Percentiles rank a stretch among this genome's conserved stretches.
Conservation (phyloP, 1,284 basidiomycete species). For the Phlebopus sp. region DNA sequence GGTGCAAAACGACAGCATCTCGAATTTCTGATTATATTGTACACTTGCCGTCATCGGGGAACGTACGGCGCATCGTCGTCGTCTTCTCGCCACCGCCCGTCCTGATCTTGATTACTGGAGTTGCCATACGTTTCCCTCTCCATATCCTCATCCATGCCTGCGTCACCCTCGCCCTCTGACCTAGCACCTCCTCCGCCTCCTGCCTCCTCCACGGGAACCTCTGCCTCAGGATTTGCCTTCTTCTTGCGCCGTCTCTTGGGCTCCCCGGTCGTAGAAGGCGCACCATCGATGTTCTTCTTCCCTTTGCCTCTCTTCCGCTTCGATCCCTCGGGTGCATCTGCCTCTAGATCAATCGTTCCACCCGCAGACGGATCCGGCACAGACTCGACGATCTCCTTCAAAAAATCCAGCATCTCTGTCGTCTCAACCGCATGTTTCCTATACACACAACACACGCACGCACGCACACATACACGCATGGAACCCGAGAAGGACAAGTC, state of each 20-base stretch:
- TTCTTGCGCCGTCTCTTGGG: conserved; percentile 40
- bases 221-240: conserved; percentile 38
- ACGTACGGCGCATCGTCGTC: conserved; percentile 34
- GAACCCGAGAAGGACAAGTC: no score
- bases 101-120: conserved; percentile 24
- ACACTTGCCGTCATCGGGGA: conserved; percentile 24
- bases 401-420: conserved; percentile 90
- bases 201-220: conserved; percentile 26
- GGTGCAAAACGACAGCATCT: conserved; percentile 1
- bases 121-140: conserved; percentile 28
- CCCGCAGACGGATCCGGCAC: conserved; percentile 88
- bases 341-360: conserved; percentile 69
- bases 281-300: conserved; percentile 43
- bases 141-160: conserved; percentile 36
- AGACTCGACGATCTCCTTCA: conserved; percentile 90
- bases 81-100: conserved; percentile 25
- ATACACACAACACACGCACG: conserved; percentile 7
- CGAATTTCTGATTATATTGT: conserved; percentile 8
- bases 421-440: conserved; percentile 94
- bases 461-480: no score
- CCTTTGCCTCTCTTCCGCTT: conserved; percentile 56
- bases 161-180: conserved; percentile 31
- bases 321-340: conserved; percentile 50
- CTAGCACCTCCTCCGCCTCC: conserved; percentile 22
- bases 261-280: conserved; percentile 26